These are phyloP conservation scores for Chenopodium formosanum DNA, from an alignment of 148 eudicot species.

Conservation along the genomic window DNA sequence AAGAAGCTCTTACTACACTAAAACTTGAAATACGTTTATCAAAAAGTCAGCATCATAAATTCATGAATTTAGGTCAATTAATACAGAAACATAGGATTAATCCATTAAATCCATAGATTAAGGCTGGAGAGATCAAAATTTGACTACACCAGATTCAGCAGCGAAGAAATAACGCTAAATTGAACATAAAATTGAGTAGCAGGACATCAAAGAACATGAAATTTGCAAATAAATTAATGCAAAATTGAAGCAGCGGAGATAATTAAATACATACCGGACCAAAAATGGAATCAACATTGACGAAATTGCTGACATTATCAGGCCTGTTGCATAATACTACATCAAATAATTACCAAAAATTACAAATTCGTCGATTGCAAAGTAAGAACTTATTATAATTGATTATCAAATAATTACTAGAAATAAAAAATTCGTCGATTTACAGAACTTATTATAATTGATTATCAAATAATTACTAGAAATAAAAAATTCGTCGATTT, in stretches of 20 bases:
- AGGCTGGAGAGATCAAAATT: background rate
- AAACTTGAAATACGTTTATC: background rate
- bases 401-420: background rate
- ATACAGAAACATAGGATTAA: background rate
- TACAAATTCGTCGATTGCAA: background rate
- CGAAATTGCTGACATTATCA: constrained; percentile 76
- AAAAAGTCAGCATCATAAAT: background rate
- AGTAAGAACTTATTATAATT: background rate
- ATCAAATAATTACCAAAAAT: background rate
- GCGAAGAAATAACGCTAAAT: background rate
- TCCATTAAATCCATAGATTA: background rate
- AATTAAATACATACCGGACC: constrained; percentile 54
- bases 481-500: background rate
- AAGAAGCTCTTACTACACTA: too few species aligned
- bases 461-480: background rate
- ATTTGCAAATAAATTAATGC: background rate
- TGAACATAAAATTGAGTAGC: background rate
- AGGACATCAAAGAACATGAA: background rate
- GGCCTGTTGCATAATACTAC: constrained; percentile 77
- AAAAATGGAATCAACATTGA: constrained; percentile 57
- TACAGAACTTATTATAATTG: too few species aligned
- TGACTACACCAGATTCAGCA: background rate
- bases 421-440: too few species aligned
- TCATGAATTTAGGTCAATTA: background rate
- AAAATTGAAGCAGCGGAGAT: background rate